These are phyloP conservation scores for Mollisiaceae sp. DNA, from an alignment of 2,329 filamentous ascomycete genomes.

Conservation along the genomic window DNA sequence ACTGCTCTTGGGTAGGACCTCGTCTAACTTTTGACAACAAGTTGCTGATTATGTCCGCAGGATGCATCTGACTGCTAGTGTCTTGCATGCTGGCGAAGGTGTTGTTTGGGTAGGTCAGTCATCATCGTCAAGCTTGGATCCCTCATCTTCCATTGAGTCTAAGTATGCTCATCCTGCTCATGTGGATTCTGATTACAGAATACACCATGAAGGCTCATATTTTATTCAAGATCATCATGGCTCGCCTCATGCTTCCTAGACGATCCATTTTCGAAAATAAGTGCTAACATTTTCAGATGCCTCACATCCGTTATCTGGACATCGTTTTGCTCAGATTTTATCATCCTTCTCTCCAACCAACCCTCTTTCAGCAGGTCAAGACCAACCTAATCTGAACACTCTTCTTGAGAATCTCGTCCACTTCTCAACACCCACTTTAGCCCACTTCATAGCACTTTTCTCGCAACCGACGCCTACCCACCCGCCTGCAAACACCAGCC, in stretches of 20 bases:
- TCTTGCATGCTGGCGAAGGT: conserved; percentile 61
- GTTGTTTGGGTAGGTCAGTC: conserved; percentile 82
- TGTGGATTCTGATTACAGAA: no score
- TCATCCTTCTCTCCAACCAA: conserved; percentile 20
- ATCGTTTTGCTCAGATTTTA: conserved; percentile 55
- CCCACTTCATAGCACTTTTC: conserved; percentile 74
- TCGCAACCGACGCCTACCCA: conserved; percentile 68
- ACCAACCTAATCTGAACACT: conserved; percentile 35
- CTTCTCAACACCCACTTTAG: conserved; percentile 61
- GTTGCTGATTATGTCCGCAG: conserved; percentile 50
- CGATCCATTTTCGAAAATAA: neutral
- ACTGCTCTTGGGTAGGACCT: conserved; percentile 67
- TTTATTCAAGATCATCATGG: neutral
- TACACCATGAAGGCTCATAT: neutral
- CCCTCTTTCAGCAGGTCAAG: conserved; percentile 16
- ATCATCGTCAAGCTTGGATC: neutral
- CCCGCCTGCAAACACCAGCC: conserved; percentile 64
- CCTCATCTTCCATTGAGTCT: neutral
- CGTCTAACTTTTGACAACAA: neutral
- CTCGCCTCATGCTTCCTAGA: neutral
- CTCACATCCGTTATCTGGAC: conserved; percentile 48
- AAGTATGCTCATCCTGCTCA: neutral
- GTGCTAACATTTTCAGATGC: conserved; percentile 33
- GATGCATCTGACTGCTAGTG: conserved; percentile 70
- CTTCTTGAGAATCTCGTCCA: conserved; percentile 64